Base-by-base conservation (phyloP, 305 asterid genomes). In the Ilex paraguariensis region DNA sequence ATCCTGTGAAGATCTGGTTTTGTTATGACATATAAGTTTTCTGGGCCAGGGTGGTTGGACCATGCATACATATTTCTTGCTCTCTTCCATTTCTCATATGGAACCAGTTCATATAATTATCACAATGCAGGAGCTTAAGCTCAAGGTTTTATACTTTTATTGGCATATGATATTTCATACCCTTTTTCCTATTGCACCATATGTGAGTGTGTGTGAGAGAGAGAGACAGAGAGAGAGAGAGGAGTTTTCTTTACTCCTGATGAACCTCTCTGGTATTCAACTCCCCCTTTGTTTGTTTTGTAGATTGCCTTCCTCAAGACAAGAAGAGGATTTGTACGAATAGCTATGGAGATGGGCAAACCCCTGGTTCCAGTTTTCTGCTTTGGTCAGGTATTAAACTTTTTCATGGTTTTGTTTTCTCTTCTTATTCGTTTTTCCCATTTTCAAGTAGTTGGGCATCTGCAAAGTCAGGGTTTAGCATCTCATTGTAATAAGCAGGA, bases 301-400 rank as follows among this genome's bases (percentile, higher is more conserved):
- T 80, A 93, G 99, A 32, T 81, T 75, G 96, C 91, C 15, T 93
- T 69, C 72, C 73, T 93, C 31, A 81, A 66, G 65, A 68, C 66
- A 51, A 82, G 99, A 78, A 86, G 72, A 75, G 99, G 99, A 65
- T 93, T 93, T 76, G 91, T 90, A 14, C 88, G 95, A 46, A 73
- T 90, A 68, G 97, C 97, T 31, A 76, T 93, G 79, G 95, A 90
- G 79, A 61, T 70, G 48, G 97, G 96, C 72, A 87, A 84, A 68
- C 96, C 99, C 65, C 76, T 93, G 73, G 99, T 93, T 70, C 99
- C 99, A 54, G 96, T 90, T 80, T 93, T 93, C 81, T 79, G 93
- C 88, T 90, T 87, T 66, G 96, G 97, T 59, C 99, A 93, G 97
- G 99, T 93, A 36, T 60, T 58, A 66, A 45, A 45, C 16, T 3